Evolutionary conservation across 164 flowering plant genomes (phyloP).

Genomic region (Magnolia kwangsiensis): DNA sequence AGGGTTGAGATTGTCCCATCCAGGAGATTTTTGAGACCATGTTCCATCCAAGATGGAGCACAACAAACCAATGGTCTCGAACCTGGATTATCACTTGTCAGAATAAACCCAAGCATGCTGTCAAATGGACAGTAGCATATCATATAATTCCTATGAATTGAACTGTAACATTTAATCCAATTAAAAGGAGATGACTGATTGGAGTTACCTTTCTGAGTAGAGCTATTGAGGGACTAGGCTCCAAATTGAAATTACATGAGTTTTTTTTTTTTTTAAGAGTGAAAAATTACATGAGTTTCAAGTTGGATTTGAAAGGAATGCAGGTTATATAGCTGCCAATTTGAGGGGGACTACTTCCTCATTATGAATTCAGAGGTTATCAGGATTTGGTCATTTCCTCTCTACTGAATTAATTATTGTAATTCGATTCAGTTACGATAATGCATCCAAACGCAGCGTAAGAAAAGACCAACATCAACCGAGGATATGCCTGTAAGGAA

Average conservation of each 20-base stretch:
- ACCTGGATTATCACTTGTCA: not conserved
- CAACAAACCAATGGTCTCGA: not conserved
- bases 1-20: too few relatives aligned
- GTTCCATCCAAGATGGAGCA: not conserved
- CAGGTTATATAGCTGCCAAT: not conserved
- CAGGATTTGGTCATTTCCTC: not conserved
- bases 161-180: not conserved
- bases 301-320: not conserved
- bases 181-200: not conserved
- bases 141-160: not conserved
- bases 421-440: not conserved
- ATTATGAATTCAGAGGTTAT: not conserved
- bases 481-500: slow-evolving; percentile 69
- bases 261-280: not conserved
- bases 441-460: not conserved
- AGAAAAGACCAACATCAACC: slow-evolving; percentile 2
- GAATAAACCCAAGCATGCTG: not conserved
- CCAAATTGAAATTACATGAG: too few relatives aligned
- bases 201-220: not conserved
- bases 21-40: not conserved
- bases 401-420: not conserved
- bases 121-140: not conserved
- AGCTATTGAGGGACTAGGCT: not conserved
- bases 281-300: not conserved
- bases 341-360: not conserved